These are phyloP conservation scores for Poa annua DNA, from an alignment of 176 grass and related monocot species.

Conservation along the genomic window DNA sequence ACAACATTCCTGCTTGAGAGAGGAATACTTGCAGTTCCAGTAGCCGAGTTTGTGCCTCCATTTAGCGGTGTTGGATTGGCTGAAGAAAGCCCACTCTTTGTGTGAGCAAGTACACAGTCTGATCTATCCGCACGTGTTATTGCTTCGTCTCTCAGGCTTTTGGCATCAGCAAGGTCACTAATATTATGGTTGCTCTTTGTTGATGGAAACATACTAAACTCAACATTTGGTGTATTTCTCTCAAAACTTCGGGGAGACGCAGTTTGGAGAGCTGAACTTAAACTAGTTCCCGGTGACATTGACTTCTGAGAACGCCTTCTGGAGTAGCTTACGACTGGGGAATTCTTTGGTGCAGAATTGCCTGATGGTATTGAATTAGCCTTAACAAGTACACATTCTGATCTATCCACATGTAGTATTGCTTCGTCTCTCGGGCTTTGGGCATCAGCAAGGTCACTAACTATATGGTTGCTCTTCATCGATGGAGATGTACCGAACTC, in stretches of 20 bases:
- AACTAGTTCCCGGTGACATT: constrained; percentile 51
- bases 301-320: constrained; percentile 53
- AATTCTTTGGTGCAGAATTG: constrained; percentile 31
- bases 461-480: constrained; percentile 23
- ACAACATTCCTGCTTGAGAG: constrained; percentile 43
- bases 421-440: constrained; percentile 37
- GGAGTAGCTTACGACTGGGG: constrained; percentile 44
- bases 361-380: constrained; percentile 34
- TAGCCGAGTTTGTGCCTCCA: constrained; percentile 35
- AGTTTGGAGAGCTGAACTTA: constrained; percentile 36
- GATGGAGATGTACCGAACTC: constrained; percentile 33
- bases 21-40: constrained; percentile 24
- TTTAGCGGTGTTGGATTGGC: constrained; percentile 26
- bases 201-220: constrained; percentile 29
- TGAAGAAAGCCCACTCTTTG: constrained; percentile 40
- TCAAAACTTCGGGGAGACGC: constrained; percentile 29
- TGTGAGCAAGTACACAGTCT: constrained; percentile 42
- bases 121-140: constrained; percentile 36
- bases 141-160: constrained; percentile 36
- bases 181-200: constrained; percentile 27
- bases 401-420: constrained; percentile 28
- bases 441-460: constrained; percentile 25
- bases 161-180: constrained; percentile 27
- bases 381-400: constrained; percentile 18
- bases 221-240: constrained; percentile 26